phyloP scores from a whole-genome alignment of 169 alveolate species.

The Plasmodium blacklocki region DNA sequence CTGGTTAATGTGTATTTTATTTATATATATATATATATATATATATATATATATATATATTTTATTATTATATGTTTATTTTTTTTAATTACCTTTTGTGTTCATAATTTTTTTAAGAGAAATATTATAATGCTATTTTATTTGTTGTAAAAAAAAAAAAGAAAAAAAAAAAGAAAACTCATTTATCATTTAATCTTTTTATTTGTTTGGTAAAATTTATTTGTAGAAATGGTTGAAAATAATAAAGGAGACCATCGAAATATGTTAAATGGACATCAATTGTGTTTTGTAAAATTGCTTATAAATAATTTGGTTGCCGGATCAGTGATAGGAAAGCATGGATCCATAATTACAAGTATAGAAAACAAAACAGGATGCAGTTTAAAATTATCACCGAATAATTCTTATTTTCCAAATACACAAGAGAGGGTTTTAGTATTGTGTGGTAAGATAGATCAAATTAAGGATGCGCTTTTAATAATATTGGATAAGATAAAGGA shows the following conservation, averaged over 20 bases:
- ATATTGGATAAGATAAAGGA: constrained; percentile 67
- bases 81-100: too few species aligned
- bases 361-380: constrained; percentile 76
- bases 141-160: neutral
- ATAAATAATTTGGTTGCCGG: constrained; percentile 76
- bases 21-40: too few species aligned
- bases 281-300: constrained; percentile 74
- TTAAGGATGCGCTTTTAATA: constrained; percentile 54
- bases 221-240: constrained; percentile 29
- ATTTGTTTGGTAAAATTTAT: neutral
- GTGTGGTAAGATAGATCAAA: constrained; percentile 64
- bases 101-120: too few species aligned
- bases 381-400: constrained; percentile 64
- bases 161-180: neutral
- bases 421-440: constrained; percentile 70
- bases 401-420: constrained; percentile 70
- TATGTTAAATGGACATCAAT: neutral
- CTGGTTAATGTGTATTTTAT: too few species aligned
- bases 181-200: neutral
- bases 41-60: too few species aligned
- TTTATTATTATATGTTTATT: too few species aligned
- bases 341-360: constrained; percentile 59
- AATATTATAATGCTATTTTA: neutral
- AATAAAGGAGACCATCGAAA: constrained; percentile 16
- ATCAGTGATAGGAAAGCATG: constrained; percentile 72